Conservation (phyloP, 306 rosid genomes). For the apple (Malus domestica) region DNA sequence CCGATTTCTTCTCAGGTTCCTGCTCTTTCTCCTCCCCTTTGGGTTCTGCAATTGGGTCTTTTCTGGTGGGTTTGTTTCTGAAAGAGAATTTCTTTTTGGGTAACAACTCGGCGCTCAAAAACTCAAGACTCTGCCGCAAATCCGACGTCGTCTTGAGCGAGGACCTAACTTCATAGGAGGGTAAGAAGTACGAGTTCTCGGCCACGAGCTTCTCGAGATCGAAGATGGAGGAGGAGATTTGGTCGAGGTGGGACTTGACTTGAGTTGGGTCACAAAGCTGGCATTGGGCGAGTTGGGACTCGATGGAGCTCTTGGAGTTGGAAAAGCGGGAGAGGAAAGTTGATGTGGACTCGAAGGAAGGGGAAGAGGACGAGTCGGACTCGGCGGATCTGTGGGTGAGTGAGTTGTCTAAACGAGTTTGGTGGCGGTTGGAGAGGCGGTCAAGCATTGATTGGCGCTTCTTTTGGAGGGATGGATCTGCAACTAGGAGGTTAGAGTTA, state of each 20-base stretch:
- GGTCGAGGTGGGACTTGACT: conserved; percentile 42
- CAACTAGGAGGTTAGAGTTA: conserved; percentile 12
- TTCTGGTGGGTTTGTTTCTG: too few species aligned
- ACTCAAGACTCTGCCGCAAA: too few species aligned
- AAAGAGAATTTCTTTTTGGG: too few species aligned
- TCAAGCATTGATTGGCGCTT: conserved; percentile 55
- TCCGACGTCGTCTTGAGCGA: background rate
- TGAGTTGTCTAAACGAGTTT: conserved; percentile 39
- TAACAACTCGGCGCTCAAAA: too few species aligned
- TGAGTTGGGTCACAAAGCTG: conserved; percentile 31
- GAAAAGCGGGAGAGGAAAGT: conserved; percentile 57
- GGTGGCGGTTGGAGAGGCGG: conserved; percentile 72
- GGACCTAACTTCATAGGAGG: conserved; percentile 1
- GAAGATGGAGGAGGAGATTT: conserved; percentile 55
- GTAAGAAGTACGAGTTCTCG: conserved; percentile 65
- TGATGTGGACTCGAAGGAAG: conserved; percentile 44
- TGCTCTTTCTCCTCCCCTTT: too few species aligned
- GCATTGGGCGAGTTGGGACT: conserved; percentile 40
- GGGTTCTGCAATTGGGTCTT: too few species aligned
- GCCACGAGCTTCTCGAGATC: conserved; percentile 74
- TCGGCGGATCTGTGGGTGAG: conserved; percentile 24
- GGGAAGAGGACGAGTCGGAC: conserved; percentile 34
- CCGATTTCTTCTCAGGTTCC: background rate
- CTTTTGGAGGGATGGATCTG: conserved; percentile 14
- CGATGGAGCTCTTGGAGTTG: conserved; percentile 41